Percentiles rank a stretch among this genome's conserved stretches.
These are phyloP conservation scores for Botrytis cinerea DNA, from an alignment of 2,329 filamentous ascomycete genomes.

Conservation along the genomic window DNA sequence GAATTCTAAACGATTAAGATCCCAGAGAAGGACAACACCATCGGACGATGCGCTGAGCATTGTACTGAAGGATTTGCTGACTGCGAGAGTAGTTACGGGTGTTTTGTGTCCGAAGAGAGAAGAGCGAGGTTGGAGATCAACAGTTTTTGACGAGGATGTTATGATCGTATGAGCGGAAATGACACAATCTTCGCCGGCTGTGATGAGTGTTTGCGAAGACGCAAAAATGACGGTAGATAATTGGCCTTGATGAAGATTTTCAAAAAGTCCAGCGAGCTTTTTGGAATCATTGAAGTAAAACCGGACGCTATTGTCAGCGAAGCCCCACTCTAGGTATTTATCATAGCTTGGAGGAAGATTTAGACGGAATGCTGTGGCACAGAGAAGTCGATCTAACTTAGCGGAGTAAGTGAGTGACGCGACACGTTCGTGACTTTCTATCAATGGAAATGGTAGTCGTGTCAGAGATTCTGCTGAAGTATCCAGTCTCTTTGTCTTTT, in stretches of 20 bases:
- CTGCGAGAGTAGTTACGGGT: slow-evolving; percentile 77
- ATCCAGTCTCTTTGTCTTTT: slow-evolving; percentile 72
- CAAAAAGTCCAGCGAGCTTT: slow-evolving; percentile 83
- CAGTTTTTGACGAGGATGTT: slow-evolving; percentile 62
- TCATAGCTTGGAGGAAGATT: slow-evolving; percentile 87
- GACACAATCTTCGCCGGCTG: slow-evolving; percentile 88
- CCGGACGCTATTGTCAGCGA: slow-evolving; percentile 86
- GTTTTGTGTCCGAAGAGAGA: slow-evolving; percentile 89
- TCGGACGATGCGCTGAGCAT: slow-evolving; percentile 82
- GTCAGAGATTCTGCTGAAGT: slow-evolving; percentile 74
- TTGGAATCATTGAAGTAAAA: slow-evolving; percentile 86
- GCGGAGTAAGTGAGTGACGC: slow-evolving; percentile 75
- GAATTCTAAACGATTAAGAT: slow-evolving; percentile 86
- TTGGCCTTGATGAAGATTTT: slow-evolving; percentile 91
- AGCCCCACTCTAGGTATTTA: slow-evolving; percentile 94
- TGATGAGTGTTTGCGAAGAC: slow-evolving; percentile 87
- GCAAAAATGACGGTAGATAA: slow-evolving; percentile 82
- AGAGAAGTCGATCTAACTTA: slow-evolving; percentile 80
- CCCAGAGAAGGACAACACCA: slow-evolving; percentile 87
- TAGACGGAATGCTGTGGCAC: slow-evolving; percentile 78
- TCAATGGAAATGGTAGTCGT: slow-evolving; percentile 74
- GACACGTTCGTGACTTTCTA: slow-evolving; percentile 74
- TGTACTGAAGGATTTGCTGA: slow-evolving; percentile 85
- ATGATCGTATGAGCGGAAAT: slow-evolving; percentile 79
- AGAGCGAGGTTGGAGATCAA: slow-evolving; percentile 76